A percentile compares a stretch with the other conserved stretches of the same genome.
These are phyloP conservation scores for Hirsutella minnesotensis DNA, from an alignment of 2,329 filamentous ascomycete species.

Conservation along the genomic window DNA sequence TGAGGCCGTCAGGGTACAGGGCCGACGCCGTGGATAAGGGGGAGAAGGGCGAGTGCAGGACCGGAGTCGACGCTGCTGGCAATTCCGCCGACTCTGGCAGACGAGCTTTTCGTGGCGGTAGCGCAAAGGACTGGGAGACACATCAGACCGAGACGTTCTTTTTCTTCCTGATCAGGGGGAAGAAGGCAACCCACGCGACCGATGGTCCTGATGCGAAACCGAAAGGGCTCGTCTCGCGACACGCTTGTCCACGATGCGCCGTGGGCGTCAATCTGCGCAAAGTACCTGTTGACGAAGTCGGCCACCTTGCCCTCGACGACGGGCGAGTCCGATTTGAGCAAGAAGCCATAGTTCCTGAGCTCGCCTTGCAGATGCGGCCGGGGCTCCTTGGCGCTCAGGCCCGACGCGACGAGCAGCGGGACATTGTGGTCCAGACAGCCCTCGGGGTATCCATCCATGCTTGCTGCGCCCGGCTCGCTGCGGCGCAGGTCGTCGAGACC, in stretches of 20 bases:
- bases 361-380: slow-evolving; percentile 32
- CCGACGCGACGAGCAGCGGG: slow-evolving; percentile 72
- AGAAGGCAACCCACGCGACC: slow-evolving; percentile 65
- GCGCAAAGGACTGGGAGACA: slow-evolving; percentile 35
- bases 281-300: slow-evolving; percentile 50
- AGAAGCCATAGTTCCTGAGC: slow-evolving; percentile 45
- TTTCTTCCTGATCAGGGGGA: slow-evolving; percentile 1
- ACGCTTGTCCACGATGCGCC: slow-evolving; percentile 54
- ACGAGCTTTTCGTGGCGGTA: slow-evolving; percentile 44
- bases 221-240: slow-evolving; percentile 36
- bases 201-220: slow-evolving; percentile 60
- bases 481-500: no score
- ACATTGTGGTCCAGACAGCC: slow-evolving; percentile 81
- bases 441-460: slow-evolving; percentile 68
- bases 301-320: slow-evolving; percentile 54
- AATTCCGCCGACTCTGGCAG: slow-evolving; percentile 39
- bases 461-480: slow-evolving; percentile 8
- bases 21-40: slow-evolving; percentile 74
- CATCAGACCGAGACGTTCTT: slow-evolving; percentile 13
- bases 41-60: slow-evolving; percentile 85
- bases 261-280: slow-evolving; percentile 53
- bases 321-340: slow-evolving; percentile 61
- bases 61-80: slow-evolving; percentile 29
- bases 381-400: slow-evolving; percentile 40
- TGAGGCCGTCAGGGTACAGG: slow-evolving; percentile 80